These are phyloP conservation scores for Mycena kentingensis DNA, from an alignment of 768 basidiomycete genomes.

Conservation along the genomic window DNA sequence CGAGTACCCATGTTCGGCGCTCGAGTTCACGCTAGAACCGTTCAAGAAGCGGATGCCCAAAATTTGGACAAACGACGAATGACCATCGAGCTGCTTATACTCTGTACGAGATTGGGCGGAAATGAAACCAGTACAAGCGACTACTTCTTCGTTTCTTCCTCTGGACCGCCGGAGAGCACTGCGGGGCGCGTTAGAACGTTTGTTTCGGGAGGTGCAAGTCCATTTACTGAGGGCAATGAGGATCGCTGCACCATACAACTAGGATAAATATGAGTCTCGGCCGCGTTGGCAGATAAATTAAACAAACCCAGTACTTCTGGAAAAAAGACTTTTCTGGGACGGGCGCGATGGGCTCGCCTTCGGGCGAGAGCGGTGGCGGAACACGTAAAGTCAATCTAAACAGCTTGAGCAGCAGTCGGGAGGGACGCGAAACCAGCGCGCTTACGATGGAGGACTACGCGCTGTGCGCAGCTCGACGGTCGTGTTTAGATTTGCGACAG, in stretches of 20 bases:
- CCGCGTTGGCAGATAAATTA: not conserved
- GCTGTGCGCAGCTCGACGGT: constrained; percentile 51
- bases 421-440: not conserved
- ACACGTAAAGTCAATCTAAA: constrained; percentile 66
- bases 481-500: constrained; percentile 47
- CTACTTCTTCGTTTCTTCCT: constrained; percentile 38
- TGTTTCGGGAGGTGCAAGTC: not conserved
- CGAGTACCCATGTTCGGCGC: constrained; percentile 87
- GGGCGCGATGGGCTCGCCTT: constrained; percentile 64
- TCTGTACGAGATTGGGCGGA: not conserved
- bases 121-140: constrained; percentile 24
- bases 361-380: constrained; percentile 65
- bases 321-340: constrained; percentile 75
- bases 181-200: constrained; percentile 1
- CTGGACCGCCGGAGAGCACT: constrained; percentile 40
- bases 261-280: not conserved
- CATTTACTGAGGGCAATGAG: constrained; percentile 61
- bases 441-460: constrained; percentile 60
- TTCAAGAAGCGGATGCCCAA: constrained; percentile 75
- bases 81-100: not conserved
- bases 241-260: constrained; percentile 65
- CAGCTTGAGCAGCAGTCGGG: not conserved
- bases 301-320: constrained; percentile 77
- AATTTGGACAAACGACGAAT: constrained; percentile 58
- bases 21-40: constrained; percentile 95